These are phyloP conservation scores for Scleroderma bovista DNA, from an alignment of 768 basidiomycete genomes.

Conservation along the genomic window DNA sequence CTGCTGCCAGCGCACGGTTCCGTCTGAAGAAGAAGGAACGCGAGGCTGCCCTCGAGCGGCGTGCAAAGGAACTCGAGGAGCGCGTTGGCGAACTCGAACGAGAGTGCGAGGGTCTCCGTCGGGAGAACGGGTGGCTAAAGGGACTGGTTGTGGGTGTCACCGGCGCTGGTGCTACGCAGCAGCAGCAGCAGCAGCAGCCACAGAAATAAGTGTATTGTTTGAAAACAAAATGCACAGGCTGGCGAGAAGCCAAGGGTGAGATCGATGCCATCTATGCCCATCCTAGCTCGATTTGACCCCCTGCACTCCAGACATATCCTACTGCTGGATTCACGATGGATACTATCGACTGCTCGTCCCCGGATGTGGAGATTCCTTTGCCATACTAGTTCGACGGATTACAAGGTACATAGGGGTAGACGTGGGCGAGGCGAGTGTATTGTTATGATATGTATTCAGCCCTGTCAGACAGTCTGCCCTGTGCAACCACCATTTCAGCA, in stretches of 20 bases:
- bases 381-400: no score
- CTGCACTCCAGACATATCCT: neutral
- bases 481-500: no score
- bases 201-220: constrained; percentile 11
- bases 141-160: constrained; percentile 86
- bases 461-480: no score
- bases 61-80: constrained; percentile 77
- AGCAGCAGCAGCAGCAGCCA: constrained; percentile 10
- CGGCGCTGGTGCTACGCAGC: constrained; percentile 48
- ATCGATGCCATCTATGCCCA: neutral
- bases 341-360: no score
- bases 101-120: constrained; percentile 82
- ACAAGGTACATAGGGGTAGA: no score
- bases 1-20: constrained; percentile 90
- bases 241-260: neutral
- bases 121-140: constrained; percentile 92
- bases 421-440: no score
- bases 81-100: constrained; percentile 80
- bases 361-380: no score
- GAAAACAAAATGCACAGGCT: neutral
- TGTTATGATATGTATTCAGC: no score
- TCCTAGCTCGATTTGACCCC: neutral
- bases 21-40: constrained; percentile 95
- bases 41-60: constrained; percentile 81
- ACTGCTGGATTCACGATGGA: neutral